phyloP scores from a whole-genome alignment of 169 alveolate species.

The Cyclospora cayetanensis region DNA sequence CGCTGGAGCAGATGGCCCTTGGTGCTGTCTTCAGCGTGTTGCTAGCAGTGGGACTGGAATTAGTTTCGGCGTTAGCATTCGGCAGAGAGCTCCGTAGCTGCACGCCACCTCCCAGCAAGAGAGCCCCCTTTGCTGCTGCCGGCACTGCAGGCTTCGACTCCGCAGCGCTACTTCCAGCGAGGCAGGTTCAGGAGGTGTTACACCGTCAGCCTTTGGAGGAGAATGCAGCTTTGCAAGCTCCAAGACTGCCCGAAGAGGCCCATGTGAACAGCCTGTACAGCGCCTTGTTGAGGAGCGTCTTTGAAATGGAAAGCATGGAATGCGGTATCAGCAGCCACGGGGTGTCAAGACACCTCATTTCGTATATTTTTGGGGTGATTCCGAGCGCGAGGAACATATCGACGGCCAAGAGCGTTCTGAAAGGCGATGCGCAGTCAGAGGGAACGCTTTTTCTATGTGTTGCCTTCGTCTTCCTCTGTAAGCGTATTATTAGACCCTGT shows the following conservation, averaged over 20 bases:
- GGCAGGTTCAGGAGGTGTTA: background rate
- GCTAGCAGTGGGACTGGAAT: background rate
- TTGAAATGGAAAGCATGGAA: background rate
- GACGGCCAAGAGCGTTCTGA: background rate
- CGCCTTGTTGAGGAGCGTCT: background rate
- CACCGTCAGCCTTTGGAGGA: background rate
- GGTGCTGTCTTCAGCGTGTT: background rate
- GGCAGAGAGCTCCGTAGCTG: background rate
- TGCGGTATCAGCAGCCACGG: background rate
- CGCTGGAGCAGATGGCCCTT: background rate
- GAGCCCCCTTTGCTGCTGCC: background rate
- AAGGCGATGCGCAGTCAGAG: background rate
- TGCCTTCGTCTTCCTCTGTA: background rate
- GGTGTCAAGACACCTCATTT: conserved; percentile 25
- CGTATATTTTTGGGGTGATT: background rate
- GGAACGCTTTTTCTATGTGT: background rate
- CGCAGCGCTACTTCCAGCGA: background rate
- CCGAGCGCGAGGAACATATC: background rate
- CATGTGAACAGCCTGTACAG: background rate
- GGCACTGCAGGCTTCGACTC: background rate
- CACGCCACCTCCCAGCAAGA: background rate
- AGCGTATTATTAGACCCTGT: too few species aligned
- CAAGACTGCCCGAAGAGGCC: background rate
- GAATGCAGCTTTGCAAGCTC: too few species aligned
- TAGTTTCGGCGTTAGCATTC: background rate